These are phyloP conservation scores for Akanthomyces dipterigenus DNA, from an alignment of 2,329 filamentous ascomycete genomes.

Conservation along the genomic window DNA sequence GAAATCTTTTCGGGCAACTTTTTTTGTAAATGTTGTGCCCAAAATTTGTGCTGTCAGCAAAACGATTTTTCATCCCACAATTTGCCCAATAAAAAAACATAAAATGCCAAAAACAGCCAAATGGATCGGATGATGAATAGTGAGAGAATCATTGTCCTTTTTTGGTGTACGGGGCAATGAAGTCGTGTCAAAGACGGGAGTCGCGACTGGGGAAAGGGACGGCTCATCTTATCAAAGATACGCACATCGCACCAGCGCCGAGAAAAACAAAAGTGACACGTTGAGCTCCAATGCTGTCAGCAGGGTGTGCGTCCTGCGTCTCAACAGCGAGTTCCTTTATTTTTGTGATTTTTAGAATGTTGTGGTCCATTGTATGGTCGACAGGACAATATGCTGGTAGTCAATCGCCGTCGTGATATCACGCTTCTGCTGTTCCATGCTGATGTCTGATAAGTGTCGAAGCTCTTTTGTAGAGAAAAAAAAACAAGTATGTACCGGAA, in stretches of 20 bases:
- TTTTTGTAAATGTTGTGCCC: background rate
- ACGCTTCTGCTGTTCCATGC: slow-evolving; percentile 3
- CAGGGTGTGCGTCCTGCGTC: background rate
- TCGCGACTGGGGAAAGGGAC: background rate
- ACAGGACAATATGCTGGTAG: background rate
- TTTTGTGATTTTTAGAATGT: background rate
- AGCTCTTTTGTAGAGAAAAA: background rate
- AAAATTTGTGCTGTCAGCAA: background rate
- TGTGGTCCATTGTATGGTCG: background rate
- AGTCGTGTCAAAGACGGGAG: background rate
- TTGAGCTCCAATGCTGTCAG: background rate
- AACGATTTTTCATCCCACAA: background rate
- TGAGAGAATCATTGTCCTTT: background rate
- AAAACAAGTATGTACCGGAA: slow-evolving; percentile 10
- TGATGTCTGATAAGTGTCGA: slow-evolving; percentile 1
- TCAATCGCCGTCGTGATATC: background rate
- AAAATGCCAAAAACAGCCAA: background rate
- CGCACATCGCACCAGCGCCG: background rate
- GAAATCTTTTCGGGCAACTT: background rate
- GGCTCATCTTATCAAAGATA: background rate
- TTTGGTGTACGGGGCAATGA: background rate
- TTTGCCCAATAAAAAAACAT: background rate
- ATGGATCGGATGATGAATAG: slow-evolving; percentile 3
- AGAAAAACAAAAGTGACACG: background rate
- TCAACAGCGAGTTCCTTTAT: background rate